These are phyloP conservation scores for Nicotiana noctiflora DNA, from an alignment of 257 asterid species.

Conservation along the genomic window DNA sequence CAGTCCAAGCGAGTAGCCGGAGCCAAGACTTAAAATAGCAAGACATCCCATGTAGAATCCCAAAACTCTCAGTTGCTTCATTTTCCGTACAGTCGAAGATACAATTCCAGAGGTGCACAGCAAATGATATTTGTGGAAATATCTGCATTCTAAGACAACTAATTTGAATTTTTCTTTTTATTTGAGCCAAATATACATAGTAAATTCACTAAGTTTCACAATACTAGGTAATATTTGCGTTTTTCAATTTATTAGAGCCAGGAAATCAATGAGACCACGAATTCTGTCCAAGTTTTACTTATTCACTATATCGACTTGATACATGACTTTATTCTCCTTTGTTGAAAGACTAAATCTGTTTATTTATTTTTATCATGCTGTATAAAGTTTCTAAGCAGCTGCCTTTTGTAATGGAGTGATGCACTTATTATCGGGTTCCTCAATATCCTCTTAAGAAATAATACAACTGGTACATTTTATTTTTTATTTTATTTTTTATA, in stretches of 20 bases:
- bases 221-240: neutral
- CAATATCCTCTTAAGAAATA: neutral
- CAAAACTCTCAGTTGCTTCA: neutral
- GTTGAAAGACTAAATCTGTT: neutral
- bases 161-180: no score
- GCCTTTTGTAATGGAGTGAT: neutral
- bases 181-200: neutral
- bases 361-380: neutral
- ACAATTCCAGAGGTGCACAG: neutral
- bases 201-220: neutral
- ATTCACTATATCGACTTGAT: no score
- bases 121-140: no score
- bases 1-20: neutral
- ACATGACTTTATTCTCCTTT: neutral
- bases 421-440: neutral
- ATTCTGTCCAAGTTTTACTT: no score
- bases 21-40: neutral
- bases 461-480: neutral
- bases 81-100: neutral
- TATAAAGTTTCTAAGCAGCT: neutral
- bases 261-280: neutral
- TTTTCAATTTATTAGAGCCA: neutral
- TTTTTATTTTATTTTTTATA: neutral
- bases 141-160: no score
- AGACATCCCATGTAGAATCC: constrained; percentile 1